phyloP scores from a whole-genome alignment of 2,329 filamentous ascomycete genomes.

The Sclerotinia subarctica region DNA sequence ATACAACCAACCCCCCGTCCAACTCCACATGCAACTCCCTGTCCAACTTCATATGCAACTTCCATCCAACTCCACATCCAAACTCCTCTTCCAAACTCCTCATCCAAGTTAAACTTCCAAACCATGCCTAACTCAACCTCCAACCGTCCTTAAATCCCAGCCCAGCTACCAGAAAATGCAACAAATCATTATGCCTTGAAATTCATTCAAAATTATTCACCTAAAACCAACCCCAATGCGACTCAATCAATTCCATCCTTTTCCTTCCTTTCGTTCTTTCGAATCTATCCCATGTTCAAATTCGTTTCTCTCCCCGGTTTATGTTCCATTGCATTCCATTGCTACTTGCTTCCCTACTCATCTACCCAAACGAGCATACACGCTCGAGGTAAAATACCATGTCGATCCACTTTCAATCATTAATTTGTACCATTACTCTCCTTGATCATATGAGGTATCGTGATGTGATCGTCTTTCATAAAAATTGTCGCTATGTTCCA shows the following conservation, averaged over 20 bases:
- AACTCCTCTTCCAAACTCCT: not conserved
- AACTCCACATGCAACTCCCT: not conserved
- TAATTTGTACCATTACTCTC: not conserved
- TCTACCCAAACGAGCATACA: too few species aligned
- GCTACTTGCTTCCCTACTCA: too few species aligned
- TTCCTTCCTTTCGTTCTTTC: not conserved
- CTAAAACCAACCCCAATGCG: not conserved
- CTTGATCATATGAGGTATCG: not conserved
- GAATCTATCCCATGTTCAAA: not conserved
- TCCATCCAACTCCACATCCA: not conserved
- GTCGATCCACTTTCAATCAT: not conserved
- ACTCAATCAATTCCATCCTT: not conserved
- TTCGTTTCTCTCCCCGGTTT: not conserved
- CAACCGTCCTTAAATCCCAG: not conserved
- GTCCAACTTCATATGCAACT: not conserved
- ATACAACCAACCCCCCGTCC: not conserved
- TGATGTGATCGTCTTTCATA: not conserved
- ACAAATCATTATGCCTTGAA: not conserved
- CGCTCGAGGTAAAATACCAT: not conserved
- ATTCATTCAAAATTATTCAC: not conserved
- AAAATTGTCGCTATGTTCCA: not conserved
- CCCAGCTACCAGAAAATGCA: conserved; percentile 9
- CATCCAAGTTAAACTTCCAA: not conserved
- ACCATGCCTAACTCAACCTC: not conserved
- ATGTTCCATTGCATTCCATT: too few species aligned